Conservation (phyloP, 345 rosid genomes). For the Sisymbrium altissimum region DNA sequence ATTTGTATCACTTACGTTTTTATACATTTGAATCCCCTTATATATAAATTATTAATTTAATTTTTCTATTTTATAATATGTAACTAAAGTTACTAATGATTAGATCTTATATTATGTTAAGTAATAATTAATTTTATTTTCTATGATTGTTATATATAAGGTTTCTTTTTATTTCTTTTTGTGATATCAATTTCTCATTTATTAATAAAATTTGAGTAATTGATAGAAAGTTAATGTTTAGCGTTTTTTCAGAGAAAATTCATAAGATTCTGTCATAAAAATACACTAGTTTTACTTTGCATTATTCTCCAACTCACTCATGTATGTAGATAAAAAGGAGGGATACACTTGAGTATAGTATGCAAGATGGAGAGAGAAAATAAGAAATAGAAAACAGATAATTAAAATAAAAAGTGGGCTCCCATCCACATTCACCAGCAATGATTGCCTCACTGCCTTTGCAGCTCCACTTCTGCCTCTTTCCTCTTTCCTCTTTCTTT, state of each 20-base stretch:
- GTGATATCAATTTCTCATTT: background rate
- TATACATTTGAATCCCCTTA: too few relatives aligned
- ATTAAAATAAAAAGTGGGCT: conserved; percentile 38
- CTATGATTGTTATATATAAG: too few relatives aligned
- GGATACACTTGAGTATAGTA: conserved; percentile 2
- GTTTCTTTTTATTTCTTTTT: too few relatives aligned
- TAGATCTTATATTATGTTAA: too few relatives aligned
- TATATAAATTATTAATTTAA: too few relatives aligned
- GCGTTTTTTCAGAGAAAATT: background rate
- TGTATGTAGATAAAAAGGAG: background rate
- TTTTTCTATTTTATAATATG: too few relatives aligned
- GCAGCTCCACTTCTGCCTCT: conserved; percentile 37
- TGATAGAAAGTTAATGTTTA: background rate
- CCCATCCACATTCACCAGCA: conserved; percentile 44
- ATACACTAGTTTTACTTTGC: background rate
- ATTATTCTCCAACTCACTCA: conserved; percentile 2
- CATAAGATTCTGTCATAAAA: background rate
- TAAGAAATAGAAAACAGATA: background rate
- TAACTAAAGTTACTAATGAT: too few relatives aligned
- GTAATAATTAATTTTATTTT: too few relatives aligned
- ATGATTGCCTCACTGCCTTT: conserved; percentile 39
- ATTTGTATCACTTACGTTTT: too few relatives aligned
- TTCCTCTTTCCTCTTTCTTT: conserved; percentile 26
- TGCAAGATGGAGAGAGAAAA: conserved; percentile 7
- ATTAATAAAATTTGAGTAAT: background rate